Conservation (phyloP, 257 asterid genomes). For the Solanum chiquidenum region DNA sequence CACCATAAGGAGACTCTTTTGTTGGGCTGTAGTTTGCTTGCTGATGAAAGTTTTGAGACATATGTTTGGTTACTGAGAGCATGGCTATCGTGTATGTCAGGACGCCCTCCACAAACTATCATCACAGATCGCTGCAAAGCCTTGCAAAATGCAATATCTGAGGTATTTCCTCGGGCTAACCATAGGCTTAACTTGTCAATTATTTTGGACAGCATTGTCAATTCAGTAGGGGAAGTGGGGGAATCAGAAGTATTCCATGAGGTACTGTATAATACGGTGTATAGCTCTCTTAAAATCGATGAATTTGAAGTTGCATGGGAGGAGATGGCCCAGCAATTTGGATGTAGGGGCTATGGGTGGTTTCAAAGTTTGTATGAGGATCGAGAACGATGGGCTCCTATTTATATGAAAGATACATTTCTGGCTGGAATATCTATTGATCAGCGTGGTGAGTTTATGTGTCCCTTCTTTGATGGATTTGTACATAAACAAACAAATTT, state of each 20-base stretch:
- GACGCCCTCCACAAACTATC: conserved; percentile 32
- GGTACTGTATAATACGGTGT: conserved; percentile 14
- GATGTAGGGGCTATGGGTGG: conserved; percentile 13
- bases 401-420: conserved; percentile 22
- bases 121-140: conserved; percentile 21
- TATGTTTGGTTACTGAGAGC: conserved; percentile 34
- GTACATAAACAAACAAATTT: conserved; percentile 17
- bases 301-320: conserved; percentile 32
- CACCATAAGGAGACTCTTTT: conserved; percentile 26
- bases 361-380: conserved; percentile 24
- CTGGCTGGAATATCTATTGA: conserved; percentile 17
- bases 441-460: conserved; percentile 6
- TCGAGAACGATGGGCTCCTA: conserved; percentile 33
- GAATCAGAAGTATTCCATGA: conserved; percentile 9
- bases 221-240: conserved; percentile 13
- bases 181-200: conserved; percentile 20
- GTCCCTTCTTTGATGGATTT: conserved; percentile 17
- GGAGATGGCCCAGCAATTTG: conserved; percentile 22
- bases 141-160: conserved; percentile 27
- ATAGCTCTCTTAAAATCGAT: conserved; percentile 15
- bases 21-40: conserved; percentile 26
- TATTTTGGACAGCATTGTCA: conserved; percentile 14
- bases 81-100: conserved; percentile 32
- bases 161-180: conserved; percentile 29
- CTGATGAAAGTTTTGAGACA: conserved; percentile 20